Conservation (phyloP, 129 eudicot species). For the Sambucus nigra region DNA sequence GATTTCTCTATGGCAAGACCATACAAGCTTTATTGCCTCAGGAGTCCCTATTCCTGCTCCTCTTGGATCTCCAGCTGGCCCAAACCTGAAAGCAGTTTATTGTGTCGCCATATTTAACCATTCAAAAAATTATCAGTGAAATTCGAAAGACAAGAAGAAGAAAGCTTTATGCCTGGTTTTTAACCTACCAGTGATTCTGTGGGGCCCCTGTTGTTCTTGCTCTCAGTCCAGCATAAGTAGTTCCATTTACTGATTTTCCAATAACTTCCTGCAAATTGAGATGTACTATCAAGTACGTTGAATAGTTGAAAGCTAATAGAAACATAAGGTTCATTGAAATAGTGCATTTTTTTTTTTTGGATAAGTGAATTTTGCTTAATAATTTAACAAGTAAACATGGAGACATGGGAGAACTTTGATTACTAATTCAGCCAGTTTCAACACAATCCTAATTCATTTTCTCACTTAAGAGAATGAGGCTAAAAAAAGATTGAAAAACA, state of each 20-base stretch:
- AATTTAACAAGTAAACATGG: too few species aligned
- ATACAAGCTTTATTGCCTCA: slow-evolving; percentile 92
- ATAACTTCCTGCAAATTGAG: slow-evolving; percentile 57
- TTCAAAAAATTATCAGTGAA: neutral
- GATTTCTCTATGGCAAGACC: slow-evolving; percentile 98
- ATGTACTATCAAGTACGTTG: neutral
- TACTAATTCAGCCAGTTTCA: too few species aligned
- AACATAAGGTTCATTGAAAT: too few species aligned
- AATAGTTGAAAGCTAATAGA: neutral
- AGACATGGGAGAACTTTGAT: too few species aligned
- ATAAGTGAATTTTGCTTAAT: too few species aligned
- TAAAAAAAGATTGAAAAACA: too few species aligned
- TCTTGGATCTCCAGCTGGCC: slow-evolving; percentile 99
- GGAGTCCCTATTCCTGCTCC: slow-evolving; percentile 99
- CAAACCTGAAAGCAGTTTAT: slow-evolving; percentile 49
- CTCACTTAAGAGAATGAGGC: too few species aligned
- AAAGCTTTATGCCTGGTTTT: neutral
- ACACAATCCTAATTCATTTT: too few species aligned
- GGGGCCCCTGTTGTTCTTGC: slow-evolving; percentile 99
- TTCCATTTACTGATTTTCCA: slow-evolving; percentile 96
- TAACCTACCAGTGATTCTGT: slow-evolving; percentile 81
- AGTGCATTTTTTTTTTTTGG: too few species aligned
- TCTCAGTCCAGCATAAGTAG: slow-evolving; percentile 89
- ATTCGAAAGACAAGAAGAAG: neutral
- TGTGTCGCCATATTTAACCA: neutral